phyloP scores from a whole-genome alignment of 345 rosid species.

The Firmiana major region DNA sequence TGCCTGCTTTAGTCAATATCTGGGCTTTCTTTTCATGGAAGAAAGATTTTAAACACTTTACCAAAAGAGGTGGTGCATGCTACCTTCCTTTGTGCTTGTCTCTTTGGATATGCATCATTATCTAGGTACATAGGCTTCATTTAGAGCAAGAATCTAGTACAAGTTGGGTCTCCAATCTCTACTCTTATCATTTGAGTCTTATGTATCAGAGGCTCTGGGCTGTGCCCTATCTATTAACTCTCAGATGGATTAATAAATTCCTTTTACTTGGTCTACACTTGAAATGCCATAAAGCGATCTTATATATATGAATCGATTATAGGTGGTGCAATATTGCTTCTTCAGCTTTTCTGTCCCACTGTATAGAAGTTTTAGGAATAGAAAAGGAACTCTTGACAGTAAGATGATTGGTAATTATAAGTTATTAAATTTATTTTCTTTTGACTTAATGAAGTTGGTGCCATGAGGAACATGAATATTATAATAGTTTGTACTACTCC shows the following conservation, averaged over 20 bases:
- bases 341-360: neutral
- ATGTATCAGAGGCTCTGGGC: neutral
- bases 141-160: neutral
- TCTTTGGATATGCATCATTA: neutral
- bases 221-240: neutral
- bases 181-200: neutral
- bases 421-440: neutral
- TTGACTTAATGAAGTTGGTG: neutral
- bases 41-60: neutral
- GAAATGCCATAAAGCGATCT: neutral
- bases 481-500: neutral
- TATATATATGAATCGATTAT: neutral
- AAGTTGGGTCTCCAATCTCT: neutral
- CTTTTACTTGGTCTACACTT: too few relatives aligned
- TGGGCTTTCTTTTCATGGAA: neutral
- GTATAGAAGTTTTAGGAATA: neutral
- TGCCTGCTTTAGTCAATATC: neutral
- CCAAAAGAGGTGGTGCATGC: neutral
- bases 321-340: neutral
- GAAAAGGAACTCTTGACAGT: neutral
- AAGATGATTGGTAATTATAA: neutral
- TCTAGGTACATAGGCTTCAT: neutral
- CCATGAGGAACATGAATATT: neutral
- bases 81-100: neutral
- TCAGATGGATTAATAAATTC: too few relatives aligned